Conservation (phyloP, 2,329 filamentous ascomycete species). For the Hymenoscyphus fraxineus region DNA sequence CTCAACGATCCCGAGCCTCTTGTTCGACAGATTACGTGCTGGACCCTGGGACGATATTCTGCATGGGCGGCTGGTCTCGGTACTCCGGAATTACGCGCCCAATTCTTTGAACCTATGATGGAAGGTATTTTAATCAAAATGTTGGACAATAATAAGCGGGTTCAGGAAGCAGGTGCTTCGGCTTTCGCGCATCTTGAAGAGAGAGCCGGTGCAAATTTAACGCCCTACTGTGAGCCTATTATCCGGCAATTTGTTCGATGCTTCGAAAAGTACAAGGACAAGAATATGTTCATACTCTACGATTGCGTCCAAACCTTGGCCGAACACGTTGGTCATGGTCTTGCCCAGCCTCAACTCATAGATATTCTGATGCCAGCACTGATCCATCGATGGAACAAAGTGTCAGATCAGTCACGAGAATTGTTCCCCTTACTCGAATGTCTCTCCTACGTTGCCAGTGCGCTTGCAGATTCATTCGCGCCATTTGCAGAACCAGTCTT, state of each 20-base stretch:
- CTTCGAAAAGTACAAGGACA: slow-evolving; percentile 94
- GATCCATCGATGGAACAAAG: slow-evolving; percentile 80
- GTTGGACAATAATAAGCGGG: slow-evolving; percentile 96
- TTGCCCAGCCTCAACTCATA: slow-evolving; percentile 78
- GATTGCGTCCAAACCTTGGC: slow-evolving; percentile 97
- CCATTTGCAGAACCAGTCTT: slow-evolving; percentile 87
- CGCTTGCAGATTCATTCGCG: slow-evolving; percentile 76
- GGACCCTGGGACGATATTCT: slow-evolving; percentile 92
- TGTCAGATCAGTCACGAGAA: slow-evolving; percentile 85
- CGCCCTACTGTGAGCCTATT: slow-evolving; percentile 85
- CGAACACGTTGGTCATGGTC: slow-evolving; percentile 77
- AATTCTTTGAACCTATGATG: slow-evolving; percentile 94
- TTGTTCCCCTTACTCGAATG: slow-evolving; percentile 95
- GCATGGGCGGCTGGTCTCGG: slow-evolving; percentile 80
- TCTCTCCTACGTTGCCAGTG: slow-evolving; percentile 86
- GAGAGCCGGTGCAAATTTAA: slow-evolving; percentile 75
- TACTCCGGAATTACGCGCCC: slow-evolving; percentile 62
- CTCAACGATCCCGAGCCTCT: slow-evolving; percentile 83
- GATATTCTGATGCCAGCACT: slow-evolving; percentile 88
- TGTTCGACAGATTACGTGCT: slow-evolving; percentile 94
- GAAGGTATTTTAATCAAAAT: slow-evolving; percentile 91
- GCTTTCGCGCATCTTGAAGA: slow-evolving; percentile 96
- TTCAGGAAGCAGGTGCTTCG: slow-evolving; percentile 92
- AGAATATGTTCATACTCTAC: slow-evolving; percentile 98
- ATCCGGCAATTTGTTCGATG: slow-evolving; percentile 88